Percentiles rank a stretch among this genome's conserved stretches.
Conservation (phyloP, 1,139 yeast species). For the Keqinozyma sinolaborantium region DNA sequence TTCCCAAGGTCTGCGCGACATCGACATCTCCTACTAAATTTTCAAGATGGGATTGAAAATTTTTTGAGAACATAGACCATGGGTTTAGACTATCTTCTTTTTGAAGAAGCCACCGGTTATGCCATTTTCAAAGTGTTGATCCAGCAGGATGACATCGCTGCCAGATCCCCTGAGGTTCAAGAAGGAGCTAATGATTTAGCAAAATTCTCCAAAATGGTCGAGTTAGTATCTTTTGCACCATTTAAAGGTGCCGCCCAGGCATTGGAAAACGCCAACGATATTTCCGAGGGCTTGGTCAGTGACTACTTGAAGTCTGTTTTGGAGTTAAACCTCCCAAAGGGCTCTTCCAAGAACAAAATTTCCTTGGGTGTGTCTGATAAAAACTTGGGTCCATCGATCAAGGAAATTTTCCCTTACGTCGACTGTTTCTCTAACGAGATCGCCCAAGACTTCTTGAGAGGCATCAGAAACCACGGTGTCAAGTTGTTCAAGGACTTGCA, state of each 20-base stretch:
- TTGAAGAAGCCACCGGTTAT: conserved; percentile 98
- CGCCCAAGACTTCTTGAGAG: conserved; percentile 93
- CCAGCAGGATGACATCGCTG: conserved; percentile 93
- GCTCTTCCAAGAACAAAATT: conserved; percentile 62
- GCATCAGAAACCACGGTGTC: conserved; percentile 86
- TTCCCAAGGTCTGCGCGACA: conserved; percentile 1
- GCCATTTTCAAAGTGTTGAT: conserved; percentile 91
- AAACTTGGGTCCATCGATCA: conserved; percentile 94
- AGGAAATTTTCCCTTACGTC: conserved; percentile 81
- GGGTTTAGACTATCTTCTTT: conserved; percentile 87
- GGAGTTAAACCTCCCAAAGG: conserved; percentile 90
- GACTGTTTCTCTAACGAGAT: conserved; percentile 90
- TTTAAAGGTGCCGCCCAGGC: conserved; percentile 99
- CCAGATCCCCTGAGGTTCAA: conserved; percentile 92
- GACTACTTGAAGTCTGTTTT: conserved; percentile 87
- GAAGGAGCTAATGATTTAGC: conserved; percentile 84
- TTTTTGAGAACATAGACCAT: conserved; percentile 15
- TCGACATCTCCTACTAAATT: not conserved
- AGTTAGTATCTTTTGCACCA: conserved; percentile 93
- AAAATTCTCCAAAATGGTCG: conserved; percentile 88
- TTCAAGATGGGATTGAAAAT: conserved; percentile 4
- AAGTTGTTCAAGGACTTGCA: conserved; percentile 89
- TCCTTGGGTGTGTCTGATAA: conserved; percentile 88
- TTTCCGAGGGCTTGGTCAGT: conserved; percentile 93
- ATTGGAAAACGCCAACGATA: conserved; percentile 94